These are phyloP conservation scores for Trametes versicolor DNA, from an alignment of 1,284 basidiomycete genomes.

Conservation along the genomic window DNA sequence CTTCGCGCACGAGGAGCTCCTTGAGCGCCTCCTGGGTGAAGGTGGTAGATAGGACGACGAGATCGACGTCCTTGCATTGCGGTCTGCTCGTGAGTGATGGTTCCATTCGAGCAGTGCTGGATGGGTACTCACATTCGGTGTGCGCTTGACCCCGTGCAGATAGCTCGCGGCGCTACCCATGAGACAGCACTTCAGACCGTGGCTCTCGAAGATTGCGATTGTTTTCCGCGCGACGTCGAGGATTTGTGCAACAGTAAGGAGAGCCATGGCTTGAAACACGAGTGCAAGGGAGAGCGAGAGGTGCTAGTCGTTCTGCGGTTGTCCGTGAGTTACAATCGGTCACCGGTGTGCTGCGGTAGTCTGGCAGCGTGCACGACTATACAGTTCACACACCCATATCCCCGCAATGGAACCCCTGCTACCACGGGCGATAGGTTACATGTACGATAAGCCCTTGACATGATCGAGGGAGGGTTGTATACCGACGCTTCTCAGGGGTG, in stretches of 20 bases:
- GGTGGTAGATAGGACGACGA: constrained; percentile 52
- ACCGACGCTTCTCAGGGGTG: no score
- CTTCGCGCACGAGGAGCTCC: constrained; percentile 44
- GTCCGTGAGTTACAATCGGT: not conserved
- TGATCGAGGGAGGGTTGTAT: no score
- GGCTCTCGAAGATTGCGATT: constrained; percentile 24
- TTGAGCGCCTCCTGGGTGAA: constrained; percentile 54
- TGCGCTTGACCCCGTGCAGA: constrained; percentile 33
- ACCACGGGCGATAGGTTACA: no score
- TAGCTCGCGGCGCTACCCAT: constrained; percentile 37
- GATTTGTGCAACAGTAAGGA: constrained; percentile 12
- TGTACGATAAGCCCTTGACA: no score
- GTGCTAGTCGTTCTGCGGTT: not conserved
- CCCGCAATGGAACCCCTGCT: not conserved
- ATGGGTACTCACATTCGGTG: constrained; percentile 34
- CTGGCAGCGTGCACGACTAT: no score
- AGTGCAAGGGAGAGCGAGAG: not conserved
- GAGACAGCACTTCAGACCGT: constrained; percentile 34
- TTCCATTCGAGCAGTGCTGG: not conserved
- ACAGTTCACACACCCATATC: not conserved
- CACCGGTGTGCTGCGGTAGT: constrained; percentile 14
- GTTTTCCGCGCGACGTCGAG: constrained; percentile 24
- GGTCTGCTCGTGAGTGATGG: not conserved
- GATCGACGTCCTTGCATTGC: constrained; percentile 58
- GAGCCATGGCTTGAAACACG: not conserved